Percentiles rank a stretch among this genome's conserved stretches.
Conservation (phyloP, 257 asterid species). For the Leonotis leonurus region DNA sequence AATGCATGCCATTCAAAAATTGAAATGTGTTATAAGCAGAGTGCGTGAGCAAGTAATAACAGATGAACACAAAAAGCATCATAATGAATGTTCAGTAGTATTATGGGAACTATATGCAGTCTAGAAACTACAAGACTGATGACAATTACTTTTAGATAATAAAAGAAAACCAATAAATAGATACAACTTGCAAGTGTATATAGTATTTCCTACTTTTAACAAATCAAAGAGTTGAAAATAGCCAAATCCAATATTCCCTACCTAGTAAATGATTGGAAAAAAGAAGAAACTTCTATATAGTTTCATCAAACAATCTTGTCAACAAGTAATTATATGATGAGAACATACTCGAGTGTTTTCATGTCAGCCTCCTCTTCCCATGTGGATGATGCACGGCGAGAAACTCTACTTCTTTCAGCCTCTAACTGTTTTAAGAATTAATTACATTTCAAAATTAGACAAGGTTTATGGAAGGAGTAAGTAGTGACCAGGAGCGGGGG, state of each 20-base stretch:
- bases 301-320: conserved; percentile 1
- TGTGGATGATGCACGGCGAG: conserved; percentile 89
- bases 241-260: neutral
- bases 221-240: neutral
- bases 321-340: conserved; percentile 11
- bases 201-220: neutral
- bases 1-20: neutral
- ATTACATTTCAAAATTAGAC: conserved; percentile 12
- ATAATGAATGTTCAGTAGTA: neutral
- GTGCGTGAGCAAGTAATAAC: neutral
- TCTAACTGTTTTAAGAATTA: conserved; percentile 54
- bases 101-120: neutral
- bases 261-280: neutral
- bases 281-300: neutral
- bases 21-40: conserved; percentile 4
- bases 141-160: neutral
- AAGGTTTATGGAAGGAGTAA: neutral
- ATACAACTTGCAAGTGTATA: neutral
- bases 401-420: conserved; percentile 69
- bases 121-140: neutral
- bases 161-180: neutral
- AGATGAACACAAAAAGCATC: neutral
- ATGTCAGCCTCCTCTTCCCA: conserved; percentile 98
- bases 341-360: conserved; percentile 81
- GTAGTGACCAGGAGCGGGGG: neutral